Evolutionary conservation across 2,329 filamentous ascomycete species (phyloP), one percentile per base, ranked within the genome.

Genomic region (Fusarium robinianum): DNA sequence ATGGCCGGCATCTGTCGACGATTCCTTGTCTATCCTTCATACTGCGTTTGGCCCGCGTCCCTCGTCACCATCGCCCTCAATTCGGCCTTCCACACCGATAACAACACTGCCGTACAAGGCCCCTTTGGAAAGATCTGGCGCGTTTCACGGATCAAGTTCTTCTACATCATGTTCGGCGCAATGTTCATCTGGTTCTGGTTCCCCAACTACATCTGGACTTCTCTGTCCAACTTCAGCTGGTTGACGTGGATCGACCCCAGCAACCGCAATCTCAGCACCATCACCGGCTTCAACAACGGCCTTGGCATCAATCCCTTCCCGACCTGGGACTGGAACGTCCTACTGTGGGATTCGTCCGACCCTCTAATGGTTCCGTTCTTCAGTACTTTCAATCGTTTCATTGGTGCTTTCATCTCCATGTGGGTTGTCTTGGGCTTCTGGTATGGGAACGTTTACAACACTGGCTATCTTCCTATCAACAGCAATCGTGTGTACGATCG

Each of bases 101-200:
- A 60, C 46, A 72, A 74, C 44, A 49, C 63, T 2, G 50, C 65
- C 0, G 70, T 72, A 1, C 63, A 64, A 24, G 73, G 72, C 5
- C 75, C 74, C 0, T 71, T 74, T 52, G 65, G 67, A 40, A 69
- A 57, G 51, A 63, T 70, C 24, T 75, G 72, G 69, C 67, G 67
- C 46, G 68, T 80, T 37, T 74, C 74, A 3, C 72, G 76, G 5
- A 71, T 76, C 57, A 72, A 70, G 45, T 79, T 79, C 63, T 81
- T 81, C 57, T 66, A 73, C 32, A 46, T 72, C 47, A 69, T 73
- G 36, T 78, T 78, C 30, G 67, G 61, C 7, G 72, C 69, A 54
- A 80, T 80, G 74, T 81, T 81, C 34, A 55, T 79, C 8, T 82
- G 74, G 65, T 81, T 80, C 59, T 81, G 77, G 77, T 75, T 82